A percentile compares a stretch with the other conserved stretches of the same genome.
These are phyloP conservation scores for Chenopodium suecicum DNA, from an alignment of 148 eudicot species.

Conservation along the genomic window DNA sequence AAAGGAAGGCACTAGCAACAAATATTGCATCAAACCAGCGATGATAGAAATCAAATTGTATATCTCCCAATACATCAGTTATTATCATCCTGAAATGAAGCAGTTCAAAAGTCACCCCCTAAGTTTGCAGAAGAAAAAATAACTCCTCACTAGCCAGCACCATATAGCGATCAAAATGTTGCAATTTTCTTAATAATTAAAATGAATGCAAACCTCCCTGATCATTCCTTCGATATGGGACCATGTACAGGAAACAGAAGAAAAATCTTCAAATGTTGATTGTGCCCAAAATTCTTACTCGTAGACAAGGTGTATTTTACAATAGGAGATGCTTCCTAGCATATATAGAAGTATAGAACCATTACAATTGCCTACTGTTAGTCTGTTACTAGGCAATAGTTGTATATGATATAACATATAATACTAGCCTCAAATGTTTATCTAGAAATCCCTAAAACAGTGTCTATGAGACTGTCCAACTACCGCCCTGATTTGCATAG, in stretches of 20 bases:
- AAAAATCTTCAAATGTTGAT: background rate
- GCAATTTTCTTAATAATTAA: background rate
- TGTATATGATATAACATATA: background rate
- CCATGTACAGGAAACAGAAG: background rate
- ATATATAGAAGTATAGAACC: background rate
- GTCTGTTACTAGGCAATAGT: background rate
- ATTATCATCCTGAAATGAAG: conserved; percentile 72
- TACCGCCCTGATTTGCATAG: background rate
- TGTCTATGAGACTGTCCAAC: background rate
- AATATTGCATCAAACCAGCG: conserved; percentile 99
- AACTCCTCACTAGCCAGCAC: background rate
- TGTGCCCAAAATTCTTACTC: background rate
- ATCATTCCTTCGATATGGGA: background rate
- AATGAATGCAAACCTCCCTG: background rate
- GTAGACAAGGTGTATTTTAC: background rate
- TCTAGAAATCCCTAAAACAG: background rate
- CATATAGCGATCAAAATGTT: background rate
- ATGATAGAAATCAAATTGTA: conserved; percentile 96
- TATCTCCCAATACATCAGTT: conserved; percentile 97
- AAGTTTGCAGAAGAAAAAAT: background rate
- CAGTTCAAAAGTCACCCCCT: background rate
- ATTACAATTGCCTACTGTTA: background rate
- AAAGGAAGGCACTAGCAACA: conserved; percentile 95
- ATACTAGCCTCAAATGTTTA: background rate
- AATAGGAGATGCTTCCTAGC: background rate